Percentiles rank a stretch among this genome's conserved stretches.
phyloP scores from a whole-genome alignment of 1,284 basidiomycete species.

The Rhodotorula sp. region DNA sequence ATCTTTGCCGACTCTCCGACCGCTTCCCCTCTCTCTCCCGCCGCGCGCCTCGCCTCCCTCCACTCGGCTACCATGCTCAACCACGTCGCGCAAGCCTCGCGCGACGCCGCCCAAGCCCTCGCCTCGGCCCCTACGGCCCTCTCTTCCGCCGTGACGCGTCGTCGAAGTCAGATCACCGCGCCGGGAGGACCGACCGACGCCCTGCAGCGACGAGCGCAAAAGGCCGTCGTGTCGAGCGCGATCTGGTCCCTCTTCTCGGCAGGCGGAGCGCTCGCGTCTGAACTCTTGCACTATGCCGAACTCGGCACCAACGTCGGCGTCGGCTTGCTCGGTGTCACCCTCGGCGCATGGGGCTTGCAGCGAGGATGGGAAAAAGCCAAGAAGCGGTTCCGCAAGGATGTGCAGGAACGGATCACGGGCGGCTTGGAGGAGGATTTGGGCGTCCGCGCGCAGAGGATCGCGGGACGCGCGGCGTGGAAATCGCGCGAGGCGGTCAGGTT shows the following conservation, averaged over 20 bases:
- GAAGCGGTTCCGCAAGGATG: constrained; percentile 46
- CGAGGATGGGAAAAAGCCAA: constrained; percentile 46
- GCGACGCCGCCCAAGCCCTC: not conserved
- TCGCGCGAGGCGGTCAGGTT: not conserved
- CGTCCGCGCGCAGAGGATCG: constrained; percentile 12
- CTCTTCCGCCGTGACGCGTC: constrained; percentile 22
- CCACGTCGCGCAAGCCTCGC: constrained; percentile 12
- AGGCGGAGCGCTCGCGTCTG: constrained; percentile 7
- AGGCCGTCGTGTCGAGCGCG: constrained; percentile 4
- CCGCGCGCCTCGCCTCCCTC: constrained; percentile 12
- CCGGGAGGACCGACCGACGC: constrained; percentile 39
- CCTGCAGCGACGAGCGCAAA: constrained; percentile 38
- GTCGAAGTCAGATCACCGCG: constrained; percentile 33
- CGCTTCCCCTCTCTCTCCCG: constrained; percentile 4
- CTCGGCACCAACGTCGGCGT: constrained; percentile 44
- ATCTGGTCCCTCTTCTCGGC: constrained; percentile 5
- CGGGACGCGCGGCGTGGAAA: constrained; percentile 7
- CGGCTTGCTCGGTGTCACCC: constrained; percentile 43
- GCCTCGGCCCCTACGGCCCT: constrained; percentile 14
- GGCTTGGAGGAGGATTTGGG: constrained; percentile 38
- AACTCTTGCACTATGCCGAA: constrained; percentile 39
- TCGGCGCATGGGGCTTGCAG: constrained; percentile 48
- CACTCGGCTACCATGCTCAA: constrained; percentile 27
- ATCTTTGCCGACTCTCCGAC: constrained; percentile 1
- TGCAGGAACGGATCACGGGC: constrained; percentile 23